Evolutionary conservation across 805 yeast species (phyloP).

Genomic region (Candida piceae): DNA sequence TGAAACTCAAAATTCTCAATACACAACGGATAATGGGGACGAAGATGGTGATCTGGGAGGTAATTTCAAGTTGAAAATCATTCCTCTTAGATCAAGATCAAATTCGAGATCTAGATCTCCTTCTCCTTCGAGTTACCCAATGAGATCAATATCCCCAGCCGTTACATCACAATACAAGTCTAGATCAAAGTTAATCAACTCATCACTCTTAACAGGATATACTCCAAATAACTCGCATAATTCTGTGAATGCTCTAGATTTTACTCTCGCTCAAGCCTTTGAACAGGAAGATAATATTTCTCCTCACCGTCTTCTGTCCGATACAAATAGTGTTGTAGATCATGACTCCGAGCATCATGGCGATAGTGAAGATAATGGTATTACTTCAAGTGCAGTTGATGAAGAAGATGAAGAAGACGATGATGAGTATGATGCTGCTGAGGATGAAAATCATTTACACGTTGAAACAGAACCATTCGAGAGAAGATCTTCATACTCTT

Average conservation of each 20-base stretch:
- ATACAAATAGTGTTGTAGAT: too few relatives aligned
- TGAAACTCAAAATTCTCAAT: too few relatives aligned
- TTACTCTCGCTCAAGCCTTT: conserved; percentile 19
- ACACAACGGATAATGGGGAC: conserved; percentile 3
- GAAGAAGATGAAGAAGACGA: neutral
- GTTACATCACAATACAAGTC: conserved; percentile 14
- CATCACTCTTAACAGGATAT: conserved; percentile 20
- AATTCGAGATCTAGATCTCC: conserved; percentile 13
- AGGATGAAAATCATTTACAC: neutral
- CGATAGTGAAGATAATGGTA: too few relatives aligned
- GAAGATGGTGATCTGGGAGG: conserved; percentile 25
- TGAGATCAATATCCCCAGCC: conserved; percentile 19
- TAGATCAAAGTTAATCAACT: conserved; percentile 17
- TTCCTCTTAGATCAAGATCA: conserved; percentile 26
- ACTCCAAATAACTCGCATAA: conserved; percentile 8
- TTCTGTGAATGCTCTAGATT: conserved; percentile 21
- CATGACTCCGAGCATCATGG: too few relatives aligned
- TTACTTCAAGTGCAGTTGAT: too few relatives aligned
- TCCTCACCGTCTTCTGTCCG: too few relatives aligned
- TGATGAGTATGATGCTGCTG: conserved; percentile 5
- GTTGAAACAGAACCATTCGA: conserved; percentile 1
- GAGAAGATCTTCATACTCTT: conserved; percentile 15
- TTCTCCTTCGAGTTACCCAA: conserved; percentile 9
- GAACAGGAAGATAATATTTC: too few relatives aligned
- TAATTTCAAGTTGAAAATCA: conserved; percentile 22